A percentile compares a stretch with the other conserved stretches of the same genome.
phyloP scores from a whole-genome alignment of 208 protist genomes.

The Acanthamoeba healyi region DNA sequence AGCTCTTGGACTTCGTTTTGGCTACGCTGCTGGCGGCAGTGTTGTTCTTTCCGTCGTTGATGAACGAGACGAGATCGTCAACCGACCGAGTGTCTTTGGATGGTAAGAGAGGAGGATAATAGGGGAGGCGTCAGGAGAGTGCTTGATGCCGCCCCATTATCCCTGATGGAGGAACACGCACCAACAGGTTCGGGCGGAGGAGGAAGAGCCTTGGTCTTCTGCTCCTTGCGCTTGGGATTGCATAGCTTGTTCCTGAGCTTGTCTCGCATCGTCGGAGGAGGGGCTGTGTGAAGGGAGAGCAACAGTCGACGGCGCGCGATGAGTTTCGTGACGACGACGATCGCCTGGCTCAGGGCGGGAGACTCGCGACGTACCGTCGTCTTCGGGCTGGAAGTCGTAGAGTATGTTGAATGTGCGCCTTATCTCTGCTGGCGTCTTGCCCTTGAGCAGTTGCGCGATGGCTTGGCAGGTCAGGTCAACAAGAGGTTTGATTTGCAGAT shows the following conservation, averaged over 20 bases:
- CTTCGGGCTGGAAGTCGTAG: constrained; percentile 68
- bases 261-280: constrained; percentile 64
- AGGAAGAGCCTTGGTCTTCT: not conserved
- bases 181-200: not conserved
- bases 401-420: constrained; percentile 74
- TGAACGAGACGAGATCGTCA: constrained; percentile 56
- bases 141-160: not conserved
- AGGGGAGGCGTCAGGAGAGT: not conserved
- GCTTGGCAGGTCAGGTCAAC: constrained; percentile 73
- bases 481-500: constrained; percentile 72
- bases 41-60: constrained; percentile 29
- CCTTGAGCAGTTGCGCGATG: constrained; percentile 72
- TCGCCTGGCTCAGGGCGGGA: no score
- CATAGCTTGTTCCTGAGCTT: constrained; percentile 69
- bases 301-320: no score
- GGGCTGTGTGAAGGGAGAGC: constrained; percentile 35
- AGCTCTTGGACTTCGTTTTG: not conserved
- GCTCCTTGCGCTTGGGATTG: constrained; percentile 65
- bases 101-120: not conserved
- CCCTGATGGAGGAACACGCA: not conserved
- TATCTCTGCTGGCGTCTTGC: constrained; percentile 71
- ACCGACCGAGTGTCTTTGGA: constrained; percentile 62
- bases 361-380: constrained; percentile 45
- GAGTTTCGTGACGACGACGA: no score
- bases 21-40: not conserved